Evolutionary conservation across 1,139 yeast genomes (phyloP).

Genomic region (Suhomyces terraborum): DNA sequence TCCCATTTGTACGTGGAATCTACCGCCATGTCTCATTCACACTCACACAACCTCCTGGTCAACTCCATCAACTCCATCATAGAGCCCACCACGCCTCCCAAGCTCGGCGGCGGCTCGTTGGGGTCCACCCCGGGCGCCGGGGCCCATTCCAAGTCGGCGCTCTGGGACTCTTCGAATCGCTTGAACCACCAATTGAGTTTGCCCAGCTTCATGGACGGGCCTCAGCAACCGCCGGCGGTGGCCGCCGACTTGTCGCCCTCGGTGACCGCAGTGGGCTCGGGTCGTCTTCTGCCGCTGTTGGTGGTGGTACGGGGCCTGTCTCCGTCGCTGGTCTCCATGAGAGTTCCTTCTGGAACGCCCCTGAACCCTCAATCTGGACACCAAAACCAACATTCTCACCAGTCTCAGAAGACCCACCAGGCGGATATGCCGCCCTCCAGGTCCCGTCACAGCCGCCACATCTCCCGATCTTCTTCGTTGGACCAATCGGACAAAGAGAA

Average conservation of each 20-base stretch:
- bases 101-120: slow-evolving; percentile 11
- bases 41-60: slow-evolving; percentile 40
- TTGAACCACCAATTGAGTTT: slow-evolving; percentile 30
- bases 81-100: slow-evolving; percentile 47
- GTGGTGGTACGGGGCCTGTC: slow-evolving; percentile 1
- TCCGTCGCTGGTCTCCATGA: neutral
- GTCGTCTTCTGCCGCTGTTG: slow-evolving; percentile 5
- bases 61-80: slow-evolving; percentile 39
- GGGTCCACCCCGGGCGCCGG: slow-evolving; percentile 2
- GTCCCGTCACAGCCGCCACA: neutral
- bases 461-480: slow-evolving; percentile 8
- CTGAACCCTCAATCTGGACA: neutral
- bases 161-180: slow-evolving; percentile 35
- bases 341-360: neutral
- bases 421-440: neutral
- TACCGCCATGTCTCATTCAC: slow-evolving; percentile 30
- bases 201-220: slow-evolving; percentile 32
- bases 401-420: too few species aligned
- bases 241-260: neutral
- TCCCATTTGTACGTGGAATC: neutral
- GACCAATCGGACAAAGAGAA: slow-evolving; percentile 14
- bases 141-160: slow-evolving; percentile 21
- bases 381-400: too few species aligned
- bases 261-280: slow-evolving; percentile 1
- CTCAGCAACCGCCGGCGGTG: slow-evolving; percentile 4